Evolutionary conservation across 176 grass and related monocot species (phyloP).

Genomic region (Aegilops tauschii): DNA sequence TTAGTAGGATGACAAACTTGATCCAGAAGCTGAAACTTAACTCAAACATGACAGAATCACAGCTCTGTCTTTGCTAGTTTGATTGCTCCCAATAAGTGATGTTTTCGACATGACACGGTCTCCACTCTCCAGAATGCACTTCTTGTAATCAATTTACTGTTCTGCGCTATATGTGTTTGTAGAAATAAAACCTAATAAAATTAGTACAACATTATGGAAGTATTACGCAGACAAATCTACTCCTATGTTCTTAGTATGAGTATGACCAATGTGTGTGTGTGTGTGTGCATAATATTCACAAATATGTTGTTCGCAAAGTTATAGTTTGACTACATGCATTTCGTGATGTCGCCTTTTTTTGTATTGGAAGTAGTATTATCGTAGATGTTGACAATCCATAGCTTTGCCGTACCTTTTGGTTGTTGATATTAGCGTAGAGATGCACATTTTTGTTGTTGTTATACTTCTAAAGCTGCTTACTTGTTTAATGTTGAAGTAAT

Average conservation of each 20-base stretch:
- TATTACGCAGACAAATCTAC: background rate
- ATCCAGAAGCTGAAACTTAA: background rate
- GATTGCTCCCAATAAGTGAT: background rate
- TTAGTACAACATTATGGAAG: background rate
- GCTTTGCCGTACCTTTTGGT: background rate
- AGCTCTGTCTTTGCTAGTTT: background rate
- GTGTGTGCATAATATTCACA: background rate
- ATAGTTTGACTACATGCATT: conserved; percentile 16
- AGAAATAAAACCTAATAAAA: background rate
- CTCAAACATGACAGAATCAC: background rate
- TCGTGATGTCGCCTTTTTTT: background rate
- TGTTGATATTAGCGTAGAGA: background rate
- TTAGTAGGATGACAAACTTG: background rate
- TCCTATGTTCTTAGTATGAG: background rate
- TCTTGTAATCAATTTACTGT: background rate
- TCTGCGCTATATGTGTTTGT: background rate
- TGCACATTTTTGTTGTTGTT: background rate
- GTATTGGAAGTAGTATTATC: background rate
- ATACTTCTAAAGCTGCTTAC: background rate
- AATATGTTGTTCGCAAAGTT: conserved; percentile 8
- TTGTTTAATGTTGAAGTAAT: conserved; percentile 21
- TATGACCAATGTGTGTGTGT: background rate
- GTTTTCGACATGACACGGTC: background rate
- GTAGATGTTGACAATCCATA: background rate
- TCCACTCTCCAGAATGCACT: background rate